Evolutionary conservation across 345 rosid genomes (phyloP).

Genomic region (Viola odorata): DNA sequence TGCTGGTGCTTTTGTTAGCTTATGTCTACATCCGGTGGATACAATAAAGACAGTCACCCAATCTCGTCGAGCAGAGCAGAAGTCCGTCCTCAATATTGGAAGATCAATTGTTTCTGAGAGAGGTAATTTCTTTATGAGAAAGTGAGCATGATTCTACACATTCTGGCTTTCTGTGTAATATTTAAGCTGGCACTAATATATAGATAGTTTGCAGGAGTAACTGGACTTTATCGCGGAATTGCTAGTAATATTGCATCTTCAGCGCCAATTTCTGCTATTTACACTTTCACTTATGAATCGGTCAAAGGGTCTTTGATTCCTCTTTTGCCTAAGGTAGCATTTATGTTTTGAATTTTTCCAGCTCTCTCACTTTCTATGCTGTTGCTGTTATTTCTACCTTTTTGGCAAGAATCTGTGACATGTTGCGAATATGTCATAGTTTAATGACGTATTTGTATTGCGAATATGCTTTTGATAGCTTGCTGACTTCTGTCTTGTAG

Average conservation of each 20-base stretch:
- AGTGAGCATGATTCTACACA: not conserved
- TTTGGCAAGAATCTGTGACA: not conserved
- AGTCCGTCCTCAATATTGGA: conserved; percentile 54
- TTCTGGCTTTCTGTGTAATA: conserved; percentile 2
- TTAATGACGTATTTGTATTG: not conserved
- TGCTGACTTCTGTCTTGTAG: conserved; percentile 31
- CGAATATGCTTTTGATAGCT: conserved; percentile 4
- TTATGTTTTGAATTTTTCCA: not conserved
- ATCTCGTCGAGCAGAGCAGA: conserved; percentile 62
- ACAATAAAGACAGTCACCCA: conserved; percentile 77
- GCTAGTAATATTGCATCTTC: conserved; percentile 80
- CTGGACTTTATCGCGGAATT: conserved; percentile 80
- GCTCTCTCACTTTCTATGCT: conserved; percentile 8
- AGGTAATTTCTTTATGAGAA: conserved; percentile 37
- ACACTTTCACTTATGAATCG: conserved; percentile 82
- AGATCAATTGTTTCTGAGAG: conserved; percentile 78
- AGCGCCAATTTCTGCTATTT: conserved; percentile 91
- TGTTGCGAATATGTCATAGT: not conserved
- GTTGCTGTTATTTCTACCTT: conserved; percentile 1
- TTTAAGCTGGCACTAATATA: conserved; percentile 5
- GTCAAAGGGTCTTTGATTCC: conserved; percentile 80
- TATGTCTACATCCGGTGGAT: conserved; percentile 91
- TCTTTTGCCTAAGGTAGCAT: conserved; percentile 58
- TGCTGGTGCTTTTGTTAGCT: conserved; percentile 76
- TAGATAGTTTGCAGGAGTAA: conserved; percentile 46